Base-by-base conservation (phyloP, 306 rosid species). In the Delonix regia region DNA sequence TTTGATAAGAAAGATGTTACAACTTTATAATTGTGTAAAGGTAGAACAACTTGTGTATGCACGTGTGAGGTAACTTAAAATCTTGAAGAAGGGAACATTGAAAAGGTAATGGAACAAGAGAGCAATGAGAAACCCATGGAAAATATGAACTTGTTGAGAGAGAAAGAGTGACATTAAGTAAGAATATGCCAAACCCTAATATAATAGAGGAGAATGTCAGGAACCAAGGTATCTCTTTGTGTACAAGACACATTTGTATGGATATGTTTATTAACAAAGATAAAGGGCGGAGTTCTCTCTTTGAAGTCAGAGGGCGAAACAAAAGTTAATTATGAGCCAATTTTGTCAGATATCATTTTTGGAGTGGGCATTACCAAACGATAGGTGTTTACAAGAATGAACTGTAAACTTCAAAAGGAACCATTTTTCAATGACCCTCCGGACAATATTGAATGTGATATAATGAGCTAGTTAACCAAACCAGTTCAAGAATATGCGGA, bases 161-260 rank as follows among this genome's bases (percentile, higher is more conserved):
- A 52, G 69, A 13, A 15, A 51, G 2, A 47, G 10, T 41, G 66
- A 51, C 7, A 42, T 2, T 22, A 60, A 60, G 47, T 6, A 74
- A 64, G 79, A 71, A 75, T 79, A 85, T 82, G 77, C 86, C 22
- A 47, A 59, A 25, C 79, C 84, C 33, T 22, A 69, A 9, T 18
- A 49, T 49, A 6, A 52, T 52, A 8, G 11, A n/a, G 19, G 27
- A 19, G 27, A 4, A 19, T 19, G 59, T 52, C 45, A 42, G 55
- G 60, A 71, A 9, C 49, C 49, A 65, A 79, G 59, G 82, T 48
- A 82, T 85, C 60, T 21, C 84, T 76, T 66, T 14, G 38, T 6
- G 5, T 74, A 5, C 22, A 85, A 79, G 84, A 38, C 16, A 24
- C 33, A 47, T 47, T 8, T 42, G 41, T 42, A 42, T 42, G 14